Conservation (phyloP, 495 filamentous ascomycete genomes). For the Hypoxylon crocopeplum region DNA sequence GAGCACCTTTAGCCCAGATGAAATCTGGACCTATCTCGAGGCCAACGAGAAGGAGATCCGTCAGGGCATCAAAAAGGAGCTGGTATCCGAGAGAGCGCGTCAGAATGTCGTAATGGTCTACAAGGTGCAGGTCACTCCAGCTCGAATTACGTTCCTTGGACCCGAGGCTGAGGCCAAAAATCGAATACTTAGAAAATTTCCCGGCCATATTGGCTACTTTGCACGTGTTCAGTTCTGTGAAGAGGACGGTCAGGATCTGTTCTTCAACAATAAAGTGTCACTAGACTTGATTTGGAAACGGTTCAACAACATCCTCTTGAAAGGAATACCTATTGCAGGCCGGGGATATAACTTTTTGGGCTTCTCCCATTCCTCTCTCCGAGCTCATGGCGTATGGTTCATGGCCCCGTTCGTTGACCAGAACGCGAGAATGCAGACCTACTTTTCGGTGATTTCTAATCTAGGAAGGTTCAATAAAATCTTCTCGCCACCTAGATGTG, state of each 20-base stretch:
- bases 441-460: constrained; percentile 60
- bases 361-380: constrained; percentile 80
- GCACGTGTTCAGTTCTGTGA: constrained; percentile 75
- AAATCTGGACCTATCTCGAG: constrained; percentile 53
- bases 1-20: constrained; percentile 46
- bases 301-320: constrained; percentile 63
- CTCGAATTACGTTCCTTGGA: constrained; percentile 70
- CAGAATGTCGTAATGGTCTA: constrained; percentile 55
- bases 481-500: constrained; percentile 72
- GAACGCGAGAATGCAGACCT: constrained; percentile 43
- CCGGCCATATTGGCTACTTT: constrained; percentile 68
- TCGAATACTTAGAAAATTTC: constrained; percentile 74
- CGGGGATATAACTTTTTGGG: constrained; percentile 72
- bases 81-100: constrained; percentile 30
- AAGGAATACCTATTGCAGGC: constrained; percentile 68
- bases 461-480: constrained; percentile 73
- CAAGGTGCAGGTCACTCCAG: constrained; percentile 70
- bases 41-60: constrained; percentile 47
- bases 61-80: constrained; percentile 32
- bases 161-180: constrained; percentile 76
- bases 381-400: constrained; percentile 72
- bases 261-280: constrained; percentile 61
- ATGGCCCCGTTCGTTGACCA: constrained; percentile 70
- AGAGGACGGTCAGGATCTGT: constrained; percentile 71
- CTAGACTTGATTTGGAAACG: constrained; percentile 62